phyloP scores from a whole-genome alignment of 306 rosid species.

The Geum urbanum region DNA sequence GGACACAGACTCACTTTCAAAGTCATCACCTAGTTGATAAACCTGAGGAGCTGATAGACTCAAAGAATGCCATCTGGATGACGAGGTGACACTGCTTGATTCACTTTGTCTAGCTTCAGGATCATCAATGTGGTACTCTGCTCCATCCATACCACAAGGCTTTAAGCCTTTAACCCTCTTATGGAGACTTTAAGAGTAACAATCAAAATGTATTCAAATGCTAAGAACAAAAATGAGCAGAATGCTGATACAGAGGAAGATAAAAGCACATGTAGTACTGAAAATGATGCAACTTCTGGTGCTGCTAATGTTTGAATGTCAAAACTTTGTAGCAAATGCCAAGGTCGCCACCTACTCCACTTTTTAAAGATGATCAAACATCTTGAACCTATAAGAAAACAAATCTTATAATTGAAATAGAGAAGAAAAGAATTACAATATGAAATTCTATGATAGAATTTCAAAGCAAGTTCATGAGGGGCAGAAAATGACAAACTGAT shows the following conservation, averaged over 20 bases:
- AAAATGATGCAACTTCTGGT: conserved; percentile 7
- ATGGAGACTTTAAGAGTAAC: conserved; percentile 18
- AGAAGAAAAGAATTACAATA: not conserved
- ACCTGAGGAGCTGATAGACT: conserved; percentile 39
- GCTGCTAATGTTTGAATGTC: conserved; percentile 2
- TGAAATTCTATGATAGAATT: not conserved
- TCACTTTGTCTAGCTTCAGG: conserved; percentile 21
- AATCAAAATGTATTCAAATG: not conserved
- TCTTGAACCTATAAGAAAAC: not conserved
- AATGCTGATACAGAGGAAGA: not conserved
- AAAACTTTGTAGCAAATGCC: not conserved
- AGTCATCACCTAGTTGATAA: conserved; percentile 33
- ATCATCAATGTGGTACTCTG: not conserved
- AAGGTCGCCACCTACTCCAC: not conserved
- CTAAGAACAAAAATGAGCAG: conserved; percentile 2
- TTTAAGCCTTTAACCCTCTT: conserved; percentile 23
- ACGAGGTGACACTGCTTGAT: conserved; percentile 43
- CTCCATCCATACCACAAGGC: conserved; percentile 18
- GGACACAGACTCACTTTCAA: conserved; percentile 50
- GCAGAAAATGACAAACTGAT: not conserved
- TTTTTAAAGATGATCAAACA: not conserved
- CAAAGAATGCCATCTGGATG: conserved; percentile 50
- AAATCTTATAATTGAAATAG: not conserved
- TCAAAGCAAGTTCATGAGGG: conserved; percentile 1
- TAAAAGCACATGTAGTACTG: not conserved